These are phyloP conservation scores for Calonectria pauciramosa DNA, from an alignment of 2,329 filamentous ascomycete genomes.

Conservation along the genomic window DNA sequence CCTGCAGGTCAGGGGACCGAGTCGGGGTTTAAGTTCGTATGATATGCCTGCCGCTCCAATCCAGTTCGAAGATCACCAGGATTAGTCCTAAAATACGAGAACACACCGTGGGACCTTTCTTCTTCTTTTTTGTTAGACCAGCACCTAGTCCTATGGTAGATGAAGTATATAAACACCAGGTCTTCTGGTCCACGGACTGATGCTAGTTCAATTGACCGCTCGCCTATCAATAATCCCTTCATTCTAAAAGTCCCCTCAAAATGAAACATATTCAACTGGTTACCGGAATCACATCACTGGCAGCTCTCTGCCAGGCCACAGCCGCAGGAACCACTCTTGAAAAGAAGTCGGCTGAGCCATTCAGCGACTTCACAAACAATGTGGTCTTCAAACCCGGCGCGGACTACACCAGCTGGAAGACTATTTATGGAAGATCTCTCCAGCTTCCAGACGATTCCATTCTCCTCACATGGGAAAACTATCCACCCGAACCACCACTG, in stretches of 20 bases:
- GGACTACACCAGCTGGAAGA: background rate
- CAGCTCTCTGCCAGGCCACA: background rate
- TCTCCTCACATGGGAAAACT: slow-evolving; percentile 68
- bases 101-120: fast-evolving
- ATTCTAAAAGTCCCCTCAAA: background rate
- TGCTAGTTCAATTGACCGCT: background rate
- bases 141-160: background rate
- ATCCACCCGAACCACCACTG: slow-evolving; percentile 65
- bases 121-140: too few species aligned
- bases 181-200: background rate
- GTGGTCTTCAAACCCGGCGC: slow-evolving; percentile 54
- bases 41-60: background rate
- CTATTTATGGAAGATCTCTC: slow-evolving; percentile 57
- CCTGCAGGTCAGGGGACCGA: background rate
- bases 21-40: background rate
- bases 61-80: background rate
- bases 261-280: background rate
- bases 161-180: background rate
- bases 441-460: slow-evolving; percentile 59
- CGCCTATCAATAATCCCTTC: background rate
- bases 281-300: background rate
- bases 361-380: slow-evolving; percentile 28
- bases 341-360: background rate
- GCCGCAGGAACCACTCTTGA: background rate
- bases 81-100: background rate